Evolutionary conservation across 1,284 basidiomycete genomes (phyloP).

Genomic region (Trametes polyzona): DNA sequence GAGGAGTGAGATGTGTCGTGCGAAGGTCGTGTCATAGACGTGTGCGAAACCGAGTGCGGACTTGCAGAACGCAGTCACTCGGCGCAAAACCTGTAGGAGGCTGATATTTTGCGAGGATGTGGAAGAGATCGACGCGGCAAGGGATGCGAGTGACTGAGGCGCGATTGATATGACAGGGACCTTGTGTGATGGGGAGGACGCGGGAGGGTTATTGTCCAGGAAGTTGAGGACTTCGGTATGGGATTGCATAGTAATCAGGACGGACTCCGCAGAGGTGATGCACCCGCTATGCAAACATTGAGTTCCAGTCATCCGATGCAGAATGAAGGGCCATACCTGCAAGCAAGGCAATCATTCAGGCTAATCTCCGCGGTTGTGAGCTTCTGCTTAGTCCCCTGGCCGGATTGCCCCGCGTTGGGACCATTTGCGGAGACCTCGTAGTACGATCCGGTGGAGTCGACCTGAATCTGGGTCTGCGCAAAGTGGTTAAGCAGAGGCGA

Average conservation of each 20-base stretch:
- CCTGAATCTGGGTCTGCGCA: conserved; percentile 82
- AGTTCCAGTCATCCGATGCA: background rate
- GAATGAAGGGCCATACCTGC: conserved; percentile 59
- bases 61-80: conserved; percentile 69
- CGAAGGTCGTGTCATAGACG: conserved; percentile 95
- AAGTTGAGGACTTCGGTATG: conserved; percentile 89
- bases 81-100: conserved; percentile 64
- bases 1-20: conserved; percentile 82
- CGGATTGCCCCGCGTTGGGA: conserved; percentile 3
- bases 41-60: conserved; percentile 69
- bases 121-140: conserved; percentile 72
- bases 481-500: background rate
- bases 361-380: conserved; percentile 94
- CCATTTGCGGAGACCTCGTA: conserved; percentile 64
- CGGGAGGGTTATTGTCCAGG: conserved; percentile 59
- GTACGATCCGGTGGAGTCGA: conserved; percentile 81
- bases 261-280: conserved; percentile 97
- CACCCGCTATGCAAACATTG: conserved; percentile 72
- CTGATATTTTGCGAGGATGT: conserved; percentile 52
- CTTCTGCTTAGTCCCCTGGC: conserved; percentile 49
- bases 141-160: conserved; percentile 91
- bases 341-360: conserved; percentile 93
- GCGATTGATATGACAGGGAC: conserved; percentile 85
- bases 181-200: conserved; percentile 44
- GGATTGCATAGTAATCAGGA: conserved; percentile 96